These are phyloP conservation scores for Pulveroboletus sp. DNA, from an alignment of 768 basidiomycete species.

Conservation along the genomic window DNA sequence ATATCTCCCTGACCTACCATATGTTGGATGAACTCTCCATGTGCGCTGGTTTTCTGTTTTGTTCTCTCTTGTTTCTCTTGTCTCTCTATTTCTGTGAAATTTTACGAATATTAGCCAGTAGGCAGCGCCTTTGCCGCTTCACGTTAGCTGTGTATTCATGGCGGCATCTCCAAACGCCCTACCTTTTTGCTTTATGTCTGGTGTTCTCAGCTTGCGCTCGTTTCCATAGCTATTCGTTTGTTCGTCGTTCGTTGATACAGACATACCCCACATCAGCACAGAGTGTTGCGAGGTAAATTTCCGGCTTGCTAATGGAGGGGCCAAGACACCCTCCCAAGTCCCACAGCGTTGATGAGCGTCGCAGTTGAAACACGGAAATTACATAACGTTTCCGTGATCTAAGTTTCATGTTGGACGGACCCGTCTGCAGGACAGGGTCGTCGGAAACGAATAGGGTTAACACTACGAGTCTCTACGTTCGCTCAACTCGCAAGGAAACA, in stretches of 20 bases:
- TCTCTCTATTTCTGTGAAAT: conserved; percentile 11
- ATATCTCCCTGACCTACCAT: conserved; percentile 25
- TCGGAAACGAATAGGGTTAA: background rate
- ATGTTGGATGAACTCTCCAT: conserved; percentile 4
- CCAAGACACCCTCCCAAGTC: background rate
- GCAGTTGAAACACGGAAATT: conserved; percentile 10
- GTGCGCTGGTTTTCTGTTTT: background rate
- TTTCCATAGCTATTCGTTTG: conserved; percentile 12
- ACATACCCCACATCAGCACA: background rate
- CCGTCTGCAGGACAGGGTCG: background rate
- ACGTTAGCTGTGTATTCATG: conserved; percentile 14
- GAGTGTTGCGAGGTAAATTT: background rate
- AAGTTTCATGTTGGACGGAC: no score
- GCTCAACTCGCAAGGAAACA: background rate
- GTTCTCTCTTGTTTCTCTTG: background rate
- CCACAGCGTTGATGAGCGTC: background rate
- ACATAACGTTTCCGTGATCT: background rate
- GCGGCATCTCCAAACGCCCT: conserved; percentile 18
- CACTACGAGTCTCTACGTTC: background rate
- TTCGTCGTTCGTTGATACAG: conserved; percentile 17
- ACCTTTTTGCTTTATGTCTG: conserved; percentile 9
- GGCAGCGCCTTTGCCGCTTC: conserved; percentile 16
- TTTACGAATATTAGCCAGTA: conserved; percentile 6
- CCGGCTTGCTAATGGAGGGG: background rate
- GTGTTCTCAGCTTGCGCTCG: conserved; percentile 16